These are phyloP conservation scores for Candida incommunis DNA, from an alignment of 805 yeast species.

Conservation along the genomic window DNA sequence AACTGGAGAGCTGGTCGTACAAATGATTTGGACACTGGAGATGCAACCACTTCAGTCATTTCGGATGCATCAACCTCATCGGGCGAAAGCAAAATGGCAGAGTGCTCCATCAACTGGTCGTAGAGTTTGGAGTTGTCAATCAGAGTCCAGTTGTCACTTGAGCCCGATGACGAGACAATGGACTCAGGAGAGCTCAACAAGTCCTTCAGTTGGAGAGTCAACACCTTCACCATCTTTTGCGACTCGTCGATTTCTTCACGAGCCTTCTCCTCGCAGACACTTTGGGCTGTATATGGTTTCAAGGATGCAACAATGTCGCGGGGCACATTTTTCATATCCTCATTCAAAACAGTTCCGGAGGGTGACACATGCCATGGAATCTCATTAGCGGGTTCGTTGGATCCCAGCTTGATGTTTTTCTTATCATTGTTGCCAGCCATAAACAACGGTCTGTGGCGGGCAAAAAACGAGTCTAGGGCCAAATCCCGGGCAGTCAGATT, in stretches of 20 bases:
- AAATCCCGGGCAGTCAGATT: conserved; percentile 3
- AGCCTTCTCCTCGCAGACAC: background rate
- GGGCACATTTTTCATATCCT: conserved; percentile 24
- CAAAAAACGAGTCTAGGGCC: conserved; percentile 27
- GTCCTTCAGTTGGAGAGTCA: background rate
- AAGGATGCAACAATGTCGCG: conserved; percentile 22
- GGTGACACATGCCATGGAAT: conserved; percentile 29
- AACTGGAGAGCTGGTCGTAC: conserved; percentile 5
- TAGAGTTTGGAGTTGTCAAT: conserved; percentile 1
- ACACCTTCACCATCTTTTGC: background rate
- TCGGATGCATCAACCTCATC: background rate
- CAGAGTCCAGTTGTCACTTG: background rate
- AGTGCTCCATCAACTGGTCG: background rate
- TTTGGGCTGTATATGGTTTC: conserved; percentile 20
- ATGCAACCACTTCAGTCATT: conserved; percentile 2
- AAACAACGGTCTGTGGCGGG: conserved; percentile 33
- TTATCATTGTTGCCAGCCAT: conserved; percentile 21
- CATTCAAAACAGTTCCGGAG: conserved; percentile 23
- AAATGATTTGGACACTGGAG: conserved; percentile 12
- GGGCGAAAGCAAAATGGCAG: background rate
- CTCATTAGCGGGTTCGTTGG: conserved; percentile 3
- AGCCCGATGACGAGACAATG: background rate
- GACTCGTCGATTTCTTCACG: background rate
- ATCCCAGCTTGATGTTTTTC: background rate
- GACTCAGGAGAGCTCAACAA: background rate